Evolutionary conservation across 495 filamentous ascomycete genomes (phyloP).

Genomic region (Aspergillus heteromorphus): DNA sequence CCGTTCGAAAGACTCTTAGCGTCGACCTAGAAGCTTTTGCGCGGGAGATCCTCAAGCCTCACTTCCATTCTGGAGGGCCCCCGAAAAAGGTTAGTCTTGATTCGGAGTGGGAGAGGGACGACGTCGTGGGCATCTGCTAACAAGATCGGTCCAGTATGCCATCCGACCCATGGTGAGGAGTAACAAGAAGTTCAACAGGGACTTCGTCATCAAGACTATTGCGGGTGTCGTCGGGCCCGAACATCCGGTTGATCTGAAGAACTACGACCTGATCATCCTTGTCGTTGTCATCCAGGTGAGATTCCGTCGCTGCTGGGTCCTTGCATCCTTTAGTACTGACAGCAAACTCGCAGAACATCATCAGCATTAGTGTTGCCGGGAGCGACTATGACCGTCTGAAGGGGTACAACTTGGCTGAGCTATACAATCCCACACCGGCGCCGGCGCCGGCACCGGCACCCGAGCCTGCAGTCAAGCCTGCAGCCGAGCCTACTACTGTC

Average conservation of each 20-base stretch:
- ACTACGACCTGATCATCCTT: slow-evolving; percentile 78
- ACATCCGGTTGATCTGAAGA: slow-evolving; percentile 78
- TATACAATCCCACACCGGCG: slow-evolving; percentile 8
- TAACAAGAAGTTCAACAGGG: slow-evolving; percentile 67
- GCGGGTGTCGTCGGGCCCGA: slow-evolving; percentile 59
- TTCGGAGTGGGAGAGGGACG: neutral
- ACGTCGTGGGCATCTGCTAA: neutral
- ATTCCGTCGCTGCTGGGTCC: neutral
- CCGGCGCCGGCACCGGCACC: slow-evolving; percentile 2
- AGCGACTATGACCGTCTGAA: slow-evolving; percentile 54
- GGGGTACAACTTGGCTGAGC: slow-evolving; percentile 14
- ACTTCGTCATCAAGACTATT: slow-evolving; percentile 71
- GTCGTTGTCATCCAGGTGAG: slow-evolving; percentile 85
- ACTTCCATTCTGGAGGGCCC: slow-evolving; percentile 59
- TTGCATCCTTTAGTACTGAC: slow-evolving; percentile 3
- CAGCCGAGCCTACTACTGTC: too few relatives aligned
- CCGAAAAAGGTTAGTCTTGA: slow-evolving; percentile 43
- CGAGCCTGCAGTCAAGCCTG: neutral
- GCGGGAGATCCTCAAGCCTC: slow-evolving; percentile 59
- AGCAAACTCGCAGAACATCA: slow-evolving; percentile 51
- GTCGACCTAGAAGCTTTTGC: slow-evolving; percentile 70
- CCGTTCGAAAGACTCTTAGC: slow-evolving; percentile 72
- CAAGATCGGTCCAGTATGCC: slow-evolving; percentile 59
- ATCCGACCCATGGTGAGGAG: slow-evolving; percentile 82
- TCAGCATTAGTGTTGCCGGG: slow-evolving; percentile 72